These are phyloP conservation scores for Nevesoporus exiguus DNA, from an alignment of 768 basidiomycete species.

Conservation along the genomic window DNA sequence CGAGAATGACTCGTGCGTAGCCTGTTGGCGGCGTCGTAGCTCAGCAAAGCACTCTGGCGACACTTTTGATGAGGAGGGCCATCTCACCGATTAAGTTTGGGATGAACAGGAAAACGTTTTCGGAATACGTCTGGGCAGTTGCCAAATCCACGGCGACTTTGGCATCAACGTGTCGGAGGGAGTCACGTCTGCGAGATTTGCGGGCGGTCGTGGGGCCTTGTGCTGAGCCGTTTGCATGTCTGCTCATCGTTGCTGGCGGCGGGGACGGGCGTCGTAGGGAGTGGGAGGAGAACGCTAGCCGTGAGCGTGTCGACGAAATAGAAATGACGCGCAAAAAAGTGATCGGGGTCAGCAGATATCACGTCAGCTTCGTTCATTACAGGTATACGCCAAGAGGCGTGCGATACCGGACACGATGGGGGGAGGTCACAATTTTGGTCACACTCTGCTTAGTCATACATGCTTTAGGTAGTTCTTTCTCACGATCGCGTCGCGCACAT, in stretches of 20 bases:
- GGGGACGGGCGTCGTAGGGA: not conserved
- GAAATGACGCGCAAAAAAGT: slow-evolving; percentile 26
- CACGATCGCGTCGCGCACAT: no score
- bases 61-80: not conserved
- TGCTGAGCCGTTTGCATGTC: slow-evolving; percentile 25
- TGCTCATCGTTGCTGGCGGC: slow-evolving; percentile 22
- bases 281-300: no score
- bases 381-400: no score
- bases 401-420: no score
- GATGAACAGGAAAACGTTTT: slow-evolving; percentile 96
- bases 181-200: slow-evolving; percentile 43
- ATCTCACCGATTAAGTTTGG: slow-evolving; percentile 91
- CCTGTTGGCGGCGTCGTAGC: slow-evolving; percentile 43
- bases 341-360: slow-evolving; percentile 5
- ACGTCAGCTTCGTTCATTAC: slow-evolving; percentile 16
- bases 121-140: slow-evolving; percentile 80
- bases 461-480: no score
- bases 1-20: slow-evolving; percentile 87
- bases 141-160: slow-evolving; percentile 86
- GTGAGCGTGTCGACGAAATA: not conserved
- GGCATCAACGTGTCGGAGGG: slow-evolving; percentile 74
- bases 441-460: no score
- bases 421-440: no score
- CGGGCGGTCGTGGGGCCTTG: slow-evolving; percentile 21
- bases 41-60: not conserved